A percentile compares a stretch with the other conserved stretches of the same genome.
These are phyloP conservation scores for Arabidopsis lyrata DNA, from an alignment of 441 rosid species.

Conservation along the genomic window DNA sequence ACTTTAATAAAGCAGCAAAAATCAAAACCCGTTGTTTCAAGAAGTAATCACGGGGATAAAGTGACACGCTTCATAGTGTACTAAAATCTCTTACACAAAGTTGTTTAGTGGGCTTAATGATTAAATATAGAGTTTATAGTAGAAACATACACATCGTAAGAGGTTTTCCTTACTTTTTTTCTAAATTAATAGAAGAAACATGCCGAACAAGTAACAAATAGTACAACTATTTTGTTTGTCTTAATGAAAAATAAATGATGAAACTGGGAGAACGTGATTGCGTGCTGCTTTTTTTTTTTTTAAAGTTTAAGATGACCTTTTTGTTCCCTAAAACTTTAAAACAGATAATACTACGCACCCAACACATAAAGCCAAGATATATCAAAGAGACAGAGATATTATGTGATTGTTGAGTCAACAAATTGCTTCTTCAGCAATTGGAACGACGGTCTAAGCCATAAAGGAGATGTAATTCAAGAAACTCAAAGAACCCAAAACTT, in stretches of 20 bases:
- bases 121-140: background rate
- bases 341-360: background rate
- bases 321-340: background rate
- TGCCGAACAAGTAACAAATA: background rate
- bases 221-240: background rate
- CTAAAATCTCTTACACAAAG: background rate
- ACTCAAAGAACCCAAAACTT: no score
- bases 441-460: no score
- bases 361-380: no score
- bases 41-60: constrained; percentile 25
- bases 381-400: no score
- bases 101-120: background rate
- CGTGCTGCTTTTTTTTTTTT: constrained; percentile 27
- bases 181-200: background rate
- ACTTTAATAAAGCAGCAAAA: constrained; percentile 12
- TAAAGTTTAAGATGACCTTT: no score
- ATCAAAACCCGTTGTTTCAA: background rate
- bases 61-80: background rate
- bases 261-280: background rate
- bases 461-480: no score
- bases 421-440: no score
- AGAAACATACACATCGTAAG: background rate
- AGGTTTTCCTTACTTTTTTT: background rate
- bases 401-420: no score
- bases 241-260: background rate